Base-by-base conservation (phyloP, 257 asterid species). In the Nicotiana obtusifolia region DNA sequence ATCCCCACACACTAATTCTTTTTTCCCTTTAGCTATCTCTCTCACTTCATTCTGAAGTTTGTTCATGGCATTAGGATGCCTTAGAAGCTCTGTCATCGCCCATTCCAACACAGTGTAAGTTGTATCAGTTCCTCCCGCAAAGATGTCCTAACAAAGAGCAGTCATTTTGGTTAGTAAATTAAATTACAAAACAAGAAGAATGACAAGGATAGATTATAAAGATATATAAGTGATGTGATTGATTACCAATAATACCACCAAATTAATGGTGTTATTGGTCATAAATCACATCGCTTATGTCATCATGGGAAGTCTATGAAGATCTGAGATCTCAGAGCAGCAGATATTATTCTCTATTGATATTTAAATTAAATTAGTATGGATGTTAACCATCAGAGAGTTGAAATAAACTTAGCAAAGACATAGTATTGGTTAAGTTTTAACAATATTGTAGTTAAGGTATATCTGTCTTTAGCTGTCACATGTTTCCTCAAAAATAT, bases 61-160 rank as follows among this genome's bases (percentile, higher is more conserved):
- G 9, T 78, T 35, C 89, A 86, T 35, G 17, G 56, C 60, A 6
- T 19, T 5, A 1, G 61, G 22, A 54, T 54, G 22, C 22, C 61
- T 54, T 54, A 54, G 61, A 54, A 54, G 92, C 81, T 92, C 94
- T 13, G 88, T 62, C 76, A 85, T 81, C 1, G 84, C 11, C 95
- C 95, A 89, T 5, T 85, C 91, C 47, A 88, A 15, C 0, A 30
- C 17, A 0, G 86, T 16, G 1, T 65, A 13, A 26, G 88, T 83
- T 14, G 93, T 90, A 35, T 90, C 91, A 1, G 90, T 88, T 81
- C 95, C 93, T 19, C 81, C 93, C 3, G 82, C 83, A 60, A 90
- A 87, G 84, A 88, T 84, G 71, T 92, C 93, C 94, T 92, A 77
- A 54, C 60, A 54, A 16, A 49, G 4, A 13, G 10, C 16, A 49